These are phyloP conservation scores for Pichia sp. DNA, from an alignment of 1,139 yeast genomes.

Conservation along the genomic window DNA sequence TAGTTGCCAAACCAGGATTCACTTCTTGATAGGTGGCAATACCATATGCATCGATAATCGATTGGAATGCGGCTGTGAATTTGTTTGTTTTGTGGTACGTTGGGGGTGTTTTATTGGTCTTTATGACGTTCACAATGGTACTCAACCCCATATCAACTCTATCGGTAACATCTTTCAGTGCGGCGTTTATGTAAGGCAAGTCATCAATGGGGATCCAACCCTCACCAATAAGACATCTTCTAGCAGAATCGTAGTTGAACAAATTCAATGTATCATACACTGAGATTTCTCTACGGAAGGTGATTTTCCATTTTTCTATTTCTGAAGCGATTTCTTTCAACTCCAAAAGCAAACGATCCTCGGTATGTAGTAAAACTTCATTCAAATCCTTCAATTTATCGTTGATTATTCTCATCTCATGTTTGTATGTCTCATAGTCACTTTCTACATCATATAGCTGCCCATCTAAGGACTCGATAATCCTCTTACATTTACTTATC, in stretches of 20 bases:
- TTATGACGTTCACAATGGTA: conserved; percentile 73
- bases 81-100: conserved; percentile 89
- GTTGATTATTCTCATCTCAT: conserved; percentile 59
- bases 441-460: conserved; percentile 65
- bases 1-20: conserved; percentile 91
- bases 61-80: conserved; percentile 87
- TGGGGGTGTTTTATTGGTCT: conserved; percentile 86
- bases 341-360: conserved; percentile 67
- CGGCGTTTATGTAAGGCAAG: conserved; percentile 40
- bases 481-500: conserved; percentile 61
- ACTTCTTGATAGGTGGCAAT: conserved; percentile 92
- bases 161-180: conserved; percentile 56
- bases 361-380: conserved; percentile 65
- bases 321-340: conserved; percentile 71
- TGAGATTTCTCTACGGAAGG: conserved; percentile 64
- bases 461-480: conserved; percentile 84
- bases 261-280: conserved; percentile 72
- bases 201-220: conserved; percentile 75
- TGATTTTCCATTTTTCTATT: conserved; percentile 63
- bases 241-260: conserved; percentile 77
- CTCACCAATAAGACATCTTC: conserved; percentile 92
- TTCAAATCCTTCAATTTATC: conserved; percentile 43
- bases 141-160: conserved; percentile 56
- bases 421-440: conserved; percentile 48
- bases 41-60: conserved; percentile 93